Evolutionary conservation across 345 rosid species (phyloP).

Genomic region (Lepidium sativum): DNA sequence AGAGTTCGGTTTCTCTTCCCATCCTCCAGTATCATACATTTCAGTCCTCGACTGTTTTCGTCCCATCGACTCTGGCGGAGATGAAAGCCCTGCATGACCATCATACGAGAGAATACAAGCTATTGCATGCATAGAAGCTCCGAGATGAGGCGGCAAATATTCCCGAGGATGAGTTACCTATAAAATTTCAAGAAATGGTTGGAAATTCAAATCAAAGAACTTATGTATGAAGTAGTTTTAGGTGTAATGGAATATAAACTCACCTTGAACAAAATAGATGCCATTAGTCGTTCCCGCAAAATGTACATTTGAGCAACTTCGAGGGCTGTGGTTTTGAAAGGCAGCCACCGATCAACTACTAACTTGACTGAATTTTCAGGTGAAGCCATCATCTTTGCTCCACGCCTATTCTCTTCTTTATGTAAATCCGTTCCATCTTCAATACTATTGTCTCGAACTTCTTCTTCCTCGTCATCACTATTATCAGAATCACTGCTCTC

Average conservation of each 20-base stretch:
- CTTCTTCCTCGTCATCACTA: slow-evolving; percentile 33
- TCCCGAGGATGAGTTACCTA: slow-evolving; percentile 60
- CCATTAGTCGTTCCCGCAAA: slow-evolving; percentile 65
- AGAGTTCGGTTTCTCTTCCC: slow-evolving; percentile 22
- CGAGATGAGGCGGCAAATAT: slow-evolving; percentile 55
- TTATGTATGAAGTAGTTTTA: neutral
- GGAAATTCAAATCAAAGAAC: neutral
- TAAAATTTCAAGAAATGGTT: slow-evolving; percentile 2
- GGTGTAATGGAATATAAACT: neutral
- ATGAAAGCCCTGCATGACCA: slow-evolving; percentile 43
- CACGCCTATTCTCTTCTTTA: slow-evolving; percentile 26
- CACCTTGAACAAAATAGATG: slow-evolving; percentile 72
- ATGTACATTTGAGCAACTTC: slow-evolving; percentile 89
- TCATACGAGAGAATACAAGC: slow-evolving; percentile 56
- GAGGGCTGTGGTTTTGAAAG: slow-evolving; percentile 58
- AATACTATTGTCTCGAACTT: slow-evolving; percentile 34
- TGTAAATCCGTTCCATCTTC: slow-evolving; percentile 39
- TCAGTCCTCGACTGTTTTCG: slow-evolving; percentile 40
- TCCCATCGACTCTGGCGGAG: slow-evolving; percentile 31
- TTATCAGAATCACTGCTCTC: slow-evolving; percentile 24
- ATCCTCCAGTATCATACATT: slow-evolving; percentile 24
- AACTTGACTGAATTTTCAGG: slow-evolving; percentile 62
- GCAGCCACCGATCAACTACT: slow-evolving; percentile 79
- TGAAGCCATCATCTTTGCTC: slow-evolving; percentile 54
- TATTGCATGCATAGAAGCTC: slow-evolving; percentile 51